These are phyloP conservation scores for Lagerstroemia speciosa DNA, from an alignment of 345 rosid genomes.

Conservation along the genomic window DNA sequence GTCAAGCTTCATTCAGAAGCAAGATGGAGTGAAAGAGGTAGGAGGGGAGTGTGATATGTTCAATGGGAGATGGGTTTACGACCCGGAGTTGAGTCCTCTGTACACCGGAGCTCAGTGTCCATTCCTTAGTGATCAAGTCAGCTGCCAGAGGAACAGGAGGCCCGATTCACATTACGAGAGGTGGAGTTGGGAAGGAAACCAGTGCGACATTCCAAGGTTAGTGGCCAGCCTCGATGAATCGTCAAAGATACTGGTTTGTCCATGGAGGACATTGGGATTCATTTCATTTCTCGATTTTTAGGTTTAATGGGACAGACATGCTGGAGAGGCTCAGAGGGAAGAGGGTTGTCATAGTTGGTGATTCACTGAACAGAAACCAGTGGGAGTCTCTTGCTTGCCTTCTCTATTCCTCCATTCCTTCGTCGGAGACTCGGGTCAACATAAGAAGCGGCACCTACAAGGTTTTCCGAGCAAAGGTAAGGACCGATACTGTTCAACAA, in stretches of 20 bases:
- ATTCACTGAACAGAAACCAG: slow-evolving; percentile 49
- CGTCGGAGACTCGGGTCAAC: slow-evolving; percentile 20
- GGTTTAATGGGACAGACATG: slow-evolving; percentile 41
- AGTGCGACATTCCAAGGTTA: slow-evolving; percentile 38
- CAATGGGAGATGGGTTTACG: slow-evolving; percentile 47
- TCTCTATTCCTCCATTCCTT: slow-evolving; percentile 33
- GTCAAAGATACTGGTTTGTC: neutral
- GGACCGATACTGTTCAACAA: neutral
- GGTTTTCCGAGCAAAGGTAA: slow-evolving; percentile 33
- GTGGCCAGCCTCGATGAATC: neutral
- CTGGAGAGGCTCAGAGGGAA: slow-evolving; percentile 40
- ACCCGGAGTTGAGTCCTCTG: slow-evolving; percentile 21
- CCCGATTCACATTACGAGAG: slow-evolving; percentile 38
- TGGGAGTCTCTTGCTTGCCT: slow-evolving; percentile 54
- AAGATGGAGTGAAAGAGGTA: slow-evolving; percentile 4
- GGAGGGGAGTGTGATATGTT: slow-evolving; percentile 26
- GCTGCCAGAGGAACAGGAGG: slow-evolving; percentile 43
- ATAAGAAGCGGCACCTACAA: slow-evolving; percentile 8
- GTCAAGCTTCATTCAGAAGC: neutral
- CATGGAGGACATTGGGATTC: neutral
- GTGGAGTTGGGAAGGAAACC: slow-evolving; percentile 47
- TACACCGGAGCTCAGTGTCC: slow-evolving; percentile 28
- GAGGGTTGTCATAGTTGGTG: slow-evolving; percentile 43
- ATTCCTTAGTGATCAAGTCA: slow-evolving; percentile 36
- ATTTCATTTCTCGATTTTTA: slow-evolving; percentile 6